phyloP scores from a whole-genome alignment of 2,329 filamentous ascomycete species.

The Thermomyces lanuginosus region DNA sequence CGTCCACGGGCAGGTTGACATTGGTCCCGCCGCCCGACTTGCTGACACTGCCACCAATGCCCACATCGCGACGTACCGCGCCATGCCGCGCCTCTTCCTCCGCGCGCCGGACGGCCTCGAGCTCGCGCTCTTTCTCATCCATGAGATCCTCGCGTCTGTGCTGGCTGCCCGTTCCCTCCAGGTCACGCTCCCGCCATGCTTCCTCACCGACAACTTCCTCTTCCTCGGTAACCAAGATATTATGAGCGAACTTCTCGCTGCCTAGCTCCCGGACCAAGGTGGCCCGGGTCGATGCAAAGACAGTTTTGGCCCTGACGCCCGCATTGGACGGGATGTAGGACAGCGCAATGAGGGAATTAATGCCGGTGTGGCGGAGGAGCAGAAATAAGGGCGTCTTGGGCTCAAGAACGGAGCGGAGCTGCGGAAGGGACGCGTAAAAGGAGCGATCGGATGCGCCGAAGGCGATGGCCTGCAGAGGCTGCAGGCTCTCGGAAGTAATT shows the following conservation, averaged over 20 bases:
- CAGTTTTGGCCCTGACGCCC: conserved; percentile 48
- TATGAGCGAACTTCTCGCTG: conserved; percentile 42
- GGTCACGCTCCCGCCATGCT: conserved; percentile 39
- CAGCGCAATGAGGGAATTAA: conserved; percentile 35
- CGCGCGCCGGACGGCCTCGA: conserved; percentile 41
- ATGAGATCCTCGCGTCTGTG: conserved; percentile 35
- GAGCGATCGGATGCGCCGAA: conserved; percentile 24
- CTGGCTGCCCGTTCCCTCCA: conserved; percentile 19
- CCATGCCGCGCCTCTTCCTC: conserved; percentile 42
- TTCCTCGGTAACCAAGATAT: conserved; percentile 42
- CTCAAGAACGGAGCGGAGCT: conserved; percentile 36
- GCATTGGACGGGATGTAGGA: conserved; percentile 49
- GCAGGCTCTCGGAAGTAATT: conserved; percentile 29
- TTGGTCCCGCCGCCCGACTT: conserved; percentile 24
- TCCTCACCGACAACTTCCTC: conserved; percentile 39
- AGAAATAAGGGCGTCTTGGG: conserved; percentile 44
- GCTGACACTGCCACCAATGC: conserved; percentile 22
- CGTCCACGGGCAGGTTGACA: conserved; percentile 37
- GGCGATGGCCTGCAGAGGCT: conserved; percentile 22
- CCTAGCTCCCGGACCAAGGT: conserved; percentile 45
- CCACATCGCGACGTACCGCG: conserved; percentile 34
- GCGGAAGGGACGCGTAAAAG: conserved; percentile 36
- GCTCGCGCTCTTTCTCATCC: conserved; percentile 43
- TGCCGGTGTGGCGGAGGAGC: conserved; percentile 37
- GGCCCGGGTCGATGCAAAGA: conserved; percentile 48